Evolutionary conservation across 805 yeast genomes (phyloP).

Genomic region (Kockiozyma suomiensis): DNA sequence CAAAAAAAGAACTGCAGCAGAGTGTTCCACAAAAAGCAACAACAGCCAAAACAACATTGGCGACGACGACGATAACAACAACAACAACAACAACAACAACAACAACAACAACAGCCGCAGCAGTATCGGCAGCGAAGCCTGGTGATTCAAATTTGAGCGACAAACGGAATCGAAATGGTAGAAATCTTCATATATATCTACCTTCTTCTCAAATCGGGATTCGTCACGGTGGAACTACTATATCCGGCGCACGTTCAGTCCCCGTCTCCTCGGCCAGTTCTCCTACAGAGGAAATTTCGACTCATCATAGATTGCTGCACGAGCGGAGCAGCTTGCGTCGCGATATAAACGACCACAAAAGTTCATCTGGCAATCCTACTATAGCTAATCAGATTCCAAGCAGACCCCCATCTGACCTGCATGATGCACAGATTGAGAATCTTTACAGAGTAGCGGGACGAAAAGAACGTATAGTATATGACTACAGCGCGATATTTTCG

Average conservation of each 20-base stretch:
- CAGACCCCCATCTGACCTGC: neutral
- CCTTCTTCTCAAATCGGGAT: constrained; percentile 8
- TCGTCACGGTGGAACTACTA: constrained; percentile 20
- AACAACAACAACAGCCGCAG: too few species aligned
- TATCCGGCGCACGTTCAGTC: constrained; percentile 23
- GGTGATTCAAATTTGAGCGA: too few species aligned
- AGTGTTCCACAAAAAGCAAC: neutral
- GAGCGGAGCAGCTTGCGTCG: neutral
- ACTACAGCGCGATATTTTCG: constrained; percentile 17
- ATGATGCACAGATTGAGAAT: neutral
- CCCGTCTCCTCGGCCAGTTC: constrained; percentile 26
- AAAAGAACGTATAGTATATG: constrained; percentile 6
- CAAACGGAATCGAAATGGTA: too few species aligned
- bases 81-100: too few species aligned
- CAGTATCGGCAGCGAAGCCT: too few species aligned
- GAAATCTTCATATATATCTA: constrained; percentile 9
- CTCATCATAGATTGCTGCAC: neutral
- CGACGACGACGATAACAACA: neutral
- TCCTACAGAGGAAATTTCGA: constrained; percentile 20
- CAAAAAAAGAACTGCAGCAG: neutral
- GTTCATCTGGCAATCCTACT: neutral
- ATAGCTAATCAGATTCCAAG: neutral
- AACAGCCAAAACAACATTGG: neutral
- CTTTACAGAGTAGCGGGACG: constrained; percentile 2
- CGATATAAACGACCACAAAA: neutral